Percentiles rank a stretch among this genome's conserved stretches.
These are phyloP conservation scores for Helicostylum pulchrum DNA, from an alignment of 192 early-diverging fungal species.

Conservation along the genomic window DNA sequence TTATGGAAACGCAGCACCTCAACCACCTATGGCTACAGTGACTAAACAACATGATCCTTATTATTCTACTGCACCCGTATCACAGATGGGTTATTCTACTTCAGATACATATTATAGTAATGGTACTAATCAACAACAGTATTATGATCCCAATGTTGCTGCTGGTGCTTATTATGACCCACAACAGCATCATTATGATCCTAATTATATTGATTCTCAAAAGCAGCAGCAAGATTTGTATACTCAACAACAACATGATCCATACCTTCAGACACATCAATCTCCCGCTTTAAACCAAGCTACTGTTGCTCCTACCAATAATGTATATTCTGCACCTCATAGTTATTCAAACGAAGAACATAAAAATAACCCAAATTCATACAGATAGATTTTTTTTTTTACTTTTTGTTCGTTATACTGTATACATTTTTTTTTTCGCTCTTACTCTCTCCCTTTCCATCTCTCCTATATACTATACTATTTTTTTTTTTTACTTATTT, in stretches of 20 bases:
- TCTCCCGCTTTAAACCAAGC: background rate
- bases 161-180: background rate
- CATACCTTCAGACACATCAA: background rate
- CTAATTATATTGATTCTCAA: background rate
- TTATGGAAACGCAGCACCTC: too few relatives aligned
- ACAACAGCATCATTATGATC: background rate
- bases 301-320: background rate
- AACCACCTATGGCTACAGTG: background rate
- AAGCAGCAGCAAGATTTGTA: background rate
- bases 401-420: background rate
- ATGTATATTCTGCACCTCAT: slow-evolving; percentile 11
- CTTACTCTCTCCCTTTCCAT: background rate
- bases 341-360: slow-evolving; percentile 1
- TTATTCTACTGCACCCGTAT: background rate
- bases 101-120: slow-evolving; percentile 7
- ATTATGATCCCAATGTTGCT: slow-evolving; percentile 7
- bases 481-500: too few relatives aligned
- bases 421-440: background rate
- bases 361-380: background rate
- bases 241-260: slow-evolving; percentile 6
- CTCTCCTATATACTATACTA: too few relatives aligned
- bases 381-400: slow-evolving; percentile 3
- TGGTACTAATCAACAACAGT: background rate
- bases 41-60: slow-evolving; percentile 6
- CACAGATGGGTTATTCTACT: slow-evolving; percentile 2